Evolutionary conservation across 129 eudicot species (phyloP), one percentile per base, ranked within the genome.

Genomic region (Tagetes erecta): DNA sequence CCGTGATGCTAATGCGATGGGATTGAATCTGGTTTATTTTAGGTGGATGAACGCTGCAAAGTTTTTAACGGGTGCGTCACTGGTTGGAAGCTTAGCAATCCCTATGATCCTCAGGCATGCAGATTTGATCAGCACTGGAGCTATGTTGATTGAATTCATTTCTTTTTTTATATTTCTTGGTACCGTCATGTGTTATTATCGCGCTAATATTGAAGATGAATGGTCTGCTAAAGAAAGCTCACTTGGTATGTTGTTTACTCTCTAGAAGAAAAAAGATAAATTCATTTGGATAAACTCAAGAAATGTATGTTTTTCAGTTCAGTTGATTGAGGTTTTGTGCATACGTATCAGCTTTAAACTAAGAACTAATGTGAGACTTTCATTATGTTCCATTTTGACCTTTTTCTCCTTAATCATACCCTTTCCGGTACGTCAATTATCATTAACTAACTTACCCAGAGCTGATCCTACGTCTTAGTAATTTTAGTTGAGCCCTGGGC

Each of bases 11-110:
- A 0, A 20, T 20, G 27, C 27, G 27, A 36, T 62, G 5, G 14
- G 37, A 6, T 9, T 35, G 67, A 62, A 62, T 58, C 6, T 35
- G 30, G 4, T 34, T 63, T 11, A 20, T 70, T 72, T 55, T 87
- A 90, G 98, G 53, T 93, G 98, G 98, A 73, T 93, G 34, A 87
- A 87, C 81, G 98, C 92, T 40, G 98, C 98, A 6, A 93, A 93
- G 78, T 93, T 93, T 74, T 78, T 93, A 65, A 90, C 98, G 63
- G 98, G 98, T 67, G 98, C 98, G 5, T 93, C 98, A 9, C 74
- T 96, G 20, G 96, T 93, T 10, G 98, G 96, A 44, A 93, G 98
- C 73, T 41, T 93, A 84, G 98, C 98, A 20, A 93, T 93, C 27
- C 98, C 98, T 13, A 86, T 90, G 27, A 93, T 93, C 39, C 85